phyloP scores from a whole-genome alignment of 2,329 filamentous ascomycete species.

The Beauveria bassiana region DNA sequence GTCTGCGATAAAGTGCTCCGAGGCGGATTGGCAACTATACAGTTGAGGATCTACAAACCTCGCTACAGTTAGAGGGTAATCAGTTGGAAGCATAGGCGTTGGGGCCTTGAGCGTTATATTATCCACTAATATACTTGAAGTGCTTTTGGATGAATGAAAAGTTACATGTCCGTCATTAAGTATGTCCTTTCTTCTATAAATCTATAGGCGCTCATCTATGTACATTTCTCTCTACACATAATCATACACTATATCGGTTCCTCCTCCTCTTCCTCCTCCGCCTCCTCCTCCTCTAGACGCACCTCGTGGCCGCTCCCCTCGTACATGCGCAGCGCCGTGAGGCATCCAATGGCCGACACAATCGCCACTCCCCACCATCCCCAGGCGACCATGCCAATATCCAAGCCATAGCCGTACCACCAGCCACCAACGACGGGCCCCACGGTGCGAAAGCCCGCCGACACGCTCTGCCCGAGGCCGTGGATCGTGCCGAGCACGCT shows the following conservation, averaged over 20 bases:
- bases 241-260: not conserved
- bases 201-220: not conserved
- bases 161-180: not conserved
- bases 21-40: slow-evolving; percentile 8
- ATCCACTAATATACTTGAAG: not conserved
- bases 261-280: slow-evolving; percentile 34
- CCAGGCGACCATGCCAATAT: slow-evolving; percentile 37
- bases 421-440: slow-evolving; percentile 43
- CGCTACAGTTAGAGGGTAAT: not conserved
- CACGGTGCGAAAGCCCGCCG: slow-evolving; percentile 40
- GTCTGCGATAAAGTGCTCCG: slow-evolving; percentile 28
- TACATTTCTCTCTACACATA: not conserved
- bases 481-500: slow-evolving; percentile 51
- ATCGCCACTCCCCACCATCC: slow-evolving; percentile 41
- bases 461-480: slow-evolving; percentile 43
- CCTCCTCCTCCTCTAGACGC: slow-evolving; percentile 40
- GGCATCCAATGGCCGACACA: slow-evolving; percentile 48
- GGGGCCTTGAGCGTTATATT: not conserved
- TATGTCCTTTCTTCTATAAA: not conserved
- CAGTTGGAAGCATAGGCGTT: not conserved
- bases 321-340: slow-evolving; percentile 51
- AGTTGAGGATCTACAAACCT: not conserved
- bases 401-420: slow-evolving; percentile 38
- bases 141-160: not conserved
- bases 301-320: slow-evolving; percentile 59